Conservation (phyloP, 2,329 filamentous ascomycete species). For the Neospermospora avenae region DNA sequence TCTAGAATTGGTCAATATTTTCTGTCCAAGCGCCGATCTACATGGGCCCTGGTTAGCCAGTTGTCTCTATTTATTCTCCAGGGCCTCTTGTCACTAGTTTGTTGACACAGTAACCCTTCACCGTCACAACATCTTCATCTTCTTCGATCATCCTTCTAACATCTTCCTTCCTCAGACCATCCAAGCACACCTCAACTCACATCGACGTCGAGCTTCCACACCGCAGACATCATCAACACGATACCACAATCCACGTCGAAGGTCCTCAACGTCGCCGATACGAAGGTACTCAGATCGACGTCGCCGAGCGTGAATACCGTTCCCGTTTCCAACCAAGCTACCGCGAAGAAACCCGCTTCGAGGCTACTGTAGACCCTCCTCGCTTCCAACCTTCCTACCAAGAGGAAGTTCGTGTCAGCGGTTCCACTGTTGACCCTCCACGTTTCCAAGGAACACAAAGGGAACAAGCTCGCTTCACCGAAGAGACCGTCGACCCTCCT, state of each 20-base stretch:
- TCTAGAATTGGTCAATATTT: slow-evolving; percentile 16
- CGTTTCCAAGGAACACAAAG: slow-evolving; percentile 26
- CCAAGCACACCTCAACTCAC: slow-evolving; percentile 44
- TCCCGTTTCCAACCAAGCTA: slow-evolving; percentile 54
- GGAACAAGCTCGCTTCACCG: slow-evolving; percentile 26
- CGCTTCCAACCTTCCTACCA: slow-evolving; percentile 38
- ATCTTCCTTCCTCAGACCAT: slow-evolving; percentile 30
- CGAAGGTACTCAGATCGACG: slow-evolving; percentile 47
- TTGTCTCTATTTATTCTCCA: slow-evolving; percentile 11
- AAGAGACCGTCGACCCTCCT: slow-evolving; percentile 37
- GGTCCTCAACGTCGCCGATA: slow-evolving; percentile 28
- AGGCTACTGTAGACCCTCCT: slow-evolving; percentile 62
- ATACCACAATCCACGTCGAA: slow-evolving; percentile 27
- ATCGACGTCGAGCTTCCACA: slow-evolving; percentile 35
- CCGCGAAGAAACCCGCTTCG: slow-evolving; percentile 37
- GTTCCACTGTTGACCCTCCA: slow-evolving; percentile 38
- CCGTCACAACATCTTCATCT: slow-evolving; percentile 19
- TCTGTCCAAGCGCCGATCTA: slow-evolving; percentile 18
- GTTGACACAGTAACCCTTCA: slow-evolving; percentile 42
- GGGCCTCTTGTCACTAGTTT: slow-evolving; percentile 24
- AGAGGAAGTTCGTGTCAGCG: slow-evolving; percentile 22
- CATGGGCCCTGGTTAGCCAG: slow-evolving; percentile 1
- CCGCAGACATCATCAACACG: slow-evolving; percentile 34
- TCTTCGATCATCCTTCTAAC: slow-evolving; percentile 26
- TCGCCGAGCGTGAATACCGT: slow-evolving; percentile 65